phyloP scores from a whole-genome alignment of 2,329 filamentous ascomycete species.

The Zasmidium angulare region DNA sequence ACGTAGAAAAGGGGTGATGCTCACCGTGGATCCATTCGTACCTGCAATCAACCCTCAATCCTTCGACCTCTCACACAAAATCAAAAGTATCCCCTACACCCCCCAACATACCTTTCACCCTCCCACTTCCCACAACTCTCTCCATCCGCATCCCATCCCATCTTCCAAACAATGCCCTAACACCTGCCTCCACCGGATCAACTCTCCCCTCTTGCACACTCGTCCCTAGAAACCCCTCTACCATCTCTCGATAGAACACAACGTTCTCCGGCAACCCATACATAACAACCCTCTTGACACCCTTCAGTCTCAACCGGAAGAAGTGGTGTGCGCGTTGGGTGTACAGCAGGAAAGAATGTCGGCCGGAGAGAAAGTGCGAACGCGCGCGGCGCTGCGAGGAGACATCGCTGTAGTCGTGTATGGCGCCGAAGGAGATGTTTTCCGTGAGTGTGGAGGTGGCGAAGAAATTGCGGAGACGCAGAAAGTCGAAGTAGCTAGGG shows the following conservation, averaged over 20 bases:
- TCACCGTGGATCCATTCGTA: no score
- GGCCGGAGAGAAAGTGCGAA: constrained; percentile 80
- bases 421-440: constrained; percentile 70
- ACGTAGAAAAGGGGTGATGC: no score
- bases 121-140: constrained; percentile 77
- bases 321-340: constrained; percentile 97
- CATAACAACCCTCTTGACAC: constrained; percentile 81
- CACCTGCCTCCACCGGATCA: constrained; percentile 48
- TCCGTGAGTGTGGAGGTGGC: constrained; percentile 62
- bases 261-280: constrained; percentile 91
- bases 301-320: constrained; percentile 77
- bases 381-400: constrained; percentile 79
- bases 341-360: constrained; percentile 82
- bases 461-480: constrained; percentile 89
- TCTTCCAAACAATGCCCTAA: constrained; percentile 71
- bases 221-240: constrained; percentile 62
- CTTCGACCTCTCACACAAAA: constrained; percentile 57
- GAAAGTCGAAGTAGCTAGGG: constrained; percentile 91
- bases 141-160: constrained; percentile 90
- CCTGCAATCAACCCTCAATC: background rate
- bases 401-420: constrained; percentile 83
- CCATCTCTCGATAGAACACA: constrained; percentile 74
- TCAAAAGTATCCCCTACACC: constrained; percentile 79
- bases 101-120: constrained; percentile 80
- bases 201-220: constrained; percentile 60